Evolutionary conservation across 352 stramenopile species (phyloP).

Genomic region (Globisporangium cederbergense): DNA sequence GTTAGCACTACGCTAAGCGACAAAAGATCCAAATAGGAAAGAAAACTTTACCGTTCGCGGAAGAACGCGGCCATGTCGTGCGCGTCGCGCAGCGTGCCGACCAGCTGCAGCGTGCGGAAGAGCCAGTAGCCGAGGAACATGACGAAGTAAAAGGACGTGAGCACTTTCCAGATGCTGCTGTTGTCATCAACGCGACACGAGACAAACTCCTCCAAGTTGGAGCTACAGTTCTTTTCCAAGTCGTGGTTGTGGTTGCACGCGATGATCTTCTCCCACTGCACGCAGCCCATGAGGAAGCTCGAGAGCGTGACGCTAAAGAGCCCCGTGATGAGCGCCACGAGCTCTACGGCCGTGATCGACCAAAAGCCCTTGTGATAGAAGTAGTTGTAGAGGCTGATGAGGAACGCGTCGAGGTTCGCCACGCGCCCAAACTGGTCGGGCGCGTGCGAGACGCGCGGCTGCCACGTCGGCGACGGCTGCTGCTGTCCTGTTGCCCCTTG

Average conservation of each 20-base stretch:
- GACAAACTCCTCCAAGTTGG: slow-evolving; percentile 68
- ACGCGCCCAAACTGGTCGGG: slow-evolving; percentile 72
- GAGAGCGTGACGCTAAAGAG: slow-evolving; percentile 95
- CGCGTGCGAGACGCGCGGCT: slow-evolving; percentile 35
- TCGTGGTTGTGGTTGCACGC: slow-evolving; percentile 66
- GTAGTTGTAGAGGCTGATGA: slow-evolving; percentile 94
- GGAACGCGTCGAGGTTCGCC: slow-evolving; percentile 88
- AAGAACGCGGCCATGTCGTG: slow-evolving; percentile 92
- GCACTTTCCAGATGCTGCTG: slow-evolving; percentile 46
- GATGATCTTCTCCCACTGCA: slow-evolving; percentile 93
- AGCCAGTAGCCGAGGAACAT: slow-evolving; percentile 94
- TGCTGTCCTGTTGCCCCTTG: slow-evolving; percentile 8
- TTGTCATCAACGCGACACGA: slow-evolving; percentile 56
- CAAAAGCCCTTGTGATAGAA: slow-evolving; percentile 93
- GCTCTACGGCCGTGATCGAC: slow-evolving; percentile 84
- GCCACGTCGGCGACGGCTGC: slow-evolving; percentile 1
- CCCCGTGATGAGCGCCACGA: slow-evolving; percentile 91
- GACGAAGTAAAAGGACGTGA: slow-evolving; percentile 90
- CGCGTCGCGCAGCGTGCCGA: slow-evolving; percentile 83
- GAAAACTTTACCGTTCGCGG: slow-evolving; percentile 49
- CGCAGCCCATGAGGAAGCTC: slow-evolving; percentile 93
- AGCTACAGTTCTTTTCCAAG: slow-evolving; percentile 75
- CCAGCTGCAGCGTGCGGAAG: slow-evolving; percentile 79
- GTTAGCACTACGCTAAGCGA: neutral
- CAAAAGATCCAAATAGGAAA: neutral